Evolutionary conservation across 2,329 filamentous ascomycete genomes (phyloP).

Genomic region (Arthrobotrys musiformis): DNA sequence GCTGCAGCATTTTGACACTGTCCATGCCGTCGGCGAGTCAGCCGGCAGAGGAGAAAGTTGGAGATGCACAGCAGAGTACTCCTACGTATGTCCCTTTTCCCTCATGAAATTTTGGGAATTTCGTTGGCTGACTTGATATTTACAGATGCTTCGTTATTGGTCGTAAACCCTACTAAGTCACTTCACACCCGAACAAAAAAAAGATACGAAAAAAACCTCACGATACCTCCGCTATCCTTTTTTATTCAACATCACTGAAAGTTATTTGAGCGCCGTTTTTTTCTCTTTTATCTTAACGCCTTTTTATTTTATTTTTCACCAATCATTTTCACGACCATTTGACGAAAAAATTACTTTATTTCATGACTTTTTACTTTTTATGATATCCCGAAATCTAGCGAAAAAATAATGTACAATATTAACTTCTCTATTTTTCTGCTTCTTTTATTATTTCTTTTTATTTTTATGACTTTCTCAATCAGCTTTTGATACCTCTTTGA

Average conservation of each 20-base stretch:
- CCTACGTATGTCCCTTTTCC: constrained; percentile 47
- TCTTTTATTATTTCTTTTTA: not conserved
- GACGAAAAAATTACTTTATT: constrained; percentile 27
- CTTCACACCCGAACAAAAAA: no score
- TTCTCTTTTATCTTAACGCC: not conserved
- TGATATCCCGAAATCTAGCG: constrained; percentile 55
- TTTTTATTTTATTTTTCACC: constrained; percentile 20
- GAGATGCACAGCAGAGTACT: constrained; percentile 25
- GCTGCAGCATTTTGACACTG: constrained; percentile 49
- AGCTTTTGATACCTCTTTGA: constrained; percentile 53
- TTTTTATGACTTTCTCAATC: constrained; percentile 21
- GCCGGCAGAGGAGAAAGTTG: constrained; percentile 35
- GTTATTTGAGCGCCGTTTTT: constrained; percentile 33
- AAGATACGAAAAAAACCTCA: constrained; percentile 12
- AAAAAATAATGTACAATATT: constrained; percentile 55
- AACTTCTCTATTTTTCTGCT: not conserved
- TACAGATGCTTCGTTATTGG: constrained; percentile 48
- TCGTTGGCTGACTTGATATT: constrained; percentile 1
- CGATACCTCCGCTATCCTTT: not conserved
- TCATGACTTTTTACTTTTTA: constrained; percentile 11
- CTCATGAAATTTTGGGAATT: no score
- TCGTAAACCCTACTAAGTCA: constrained; percentile 46
- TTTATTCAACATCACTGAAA: constrained; percentile 1
- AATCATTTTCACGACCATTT: constrained; percentile 37
- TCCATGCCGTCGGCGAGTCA: constrained; percentile 37